Percentiles rank a stretch among this genome's conserved stretches.
These are phyloP conservation scores for Carex arenaria DNA, from an alignment of 202 grass and related monocot genomes.

Conservation along the genomic window DNA sequence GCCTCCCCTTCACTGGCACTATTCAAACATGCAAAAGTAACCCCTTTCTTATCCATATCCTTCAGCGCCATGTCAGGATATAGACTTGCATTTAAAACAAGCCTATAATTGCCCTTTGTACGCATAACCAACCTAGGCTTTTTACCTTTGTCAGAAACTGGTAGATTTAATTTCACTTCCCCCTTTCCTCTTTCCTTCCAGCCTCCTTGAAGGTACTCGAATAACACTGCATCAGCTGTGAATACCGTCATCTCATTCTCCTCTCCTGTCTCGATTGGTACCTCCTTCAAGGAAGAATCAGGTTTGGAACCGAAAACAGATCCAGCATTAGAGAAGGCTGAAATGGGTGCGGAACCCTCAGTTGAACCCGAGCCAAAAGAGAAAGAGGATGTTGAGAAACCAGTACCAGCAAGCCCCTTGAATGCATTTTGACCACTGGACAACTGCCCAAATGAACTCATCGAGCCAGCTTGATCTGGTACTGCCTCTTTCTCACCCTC, in stretches of 20 bases:
- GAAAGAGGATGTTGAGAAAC: slow-evolving; percentile 78
- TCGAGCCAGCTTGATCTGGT: slow-evolving; percentile 10
- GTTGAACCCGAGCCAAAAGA: slow-evolving; percentile 54
- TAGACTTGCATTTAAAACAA: slow-evolving; percentile 79
- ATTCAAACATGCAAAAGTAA: slow-evolving; percentile 88
- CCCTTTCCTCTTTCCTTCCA: slow-evolving; percentile 98
- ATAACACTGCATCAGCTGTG: slow-evolving; percentile 69
- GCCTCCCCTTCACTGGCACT: slow-evolving; percentile 50
- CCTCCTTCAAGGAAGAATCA: slow-evolving; percentile 53
- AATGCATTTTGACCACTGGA: slow-evolving; percentile 99
- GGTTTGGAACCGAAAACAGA: slow-evolving; percentile 20
- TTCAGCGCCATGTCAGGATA: slow-evolving; percentile 82
- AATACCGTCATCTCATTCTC: slow-evolving; percentile 78
- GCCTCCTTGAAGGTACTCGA: slow-evolving; percentile 73
- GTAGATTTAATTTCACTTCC: slow-evolving; percentile 77
- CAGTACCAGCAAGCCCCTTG: slow-evolving; percentile 73
- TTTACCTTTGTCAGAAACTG: slow-evolving; percentile 20
- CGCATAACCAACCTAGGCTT: slow-evolving; percentile 84
- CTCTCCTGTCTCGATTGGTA: slow-evolving; percentile 87
- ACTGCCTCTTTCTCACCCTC: slow-evolving; percentile 17
- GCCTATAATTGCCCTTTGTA: slow-evolving; percentile 74
- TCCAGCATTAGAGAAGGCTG: slow-evolving; percentile 14
- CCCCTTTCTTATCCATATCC: slow-evolving; percentile 93
- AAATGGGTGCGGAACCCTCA: neutral
- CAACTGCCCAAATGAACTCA: slow-evolving; percentile 45